Evolutionary conservation across 2,329 filamentous ascomycete species (phyloP).

Genomic region (Epicoccum sorghinum): DNA sequence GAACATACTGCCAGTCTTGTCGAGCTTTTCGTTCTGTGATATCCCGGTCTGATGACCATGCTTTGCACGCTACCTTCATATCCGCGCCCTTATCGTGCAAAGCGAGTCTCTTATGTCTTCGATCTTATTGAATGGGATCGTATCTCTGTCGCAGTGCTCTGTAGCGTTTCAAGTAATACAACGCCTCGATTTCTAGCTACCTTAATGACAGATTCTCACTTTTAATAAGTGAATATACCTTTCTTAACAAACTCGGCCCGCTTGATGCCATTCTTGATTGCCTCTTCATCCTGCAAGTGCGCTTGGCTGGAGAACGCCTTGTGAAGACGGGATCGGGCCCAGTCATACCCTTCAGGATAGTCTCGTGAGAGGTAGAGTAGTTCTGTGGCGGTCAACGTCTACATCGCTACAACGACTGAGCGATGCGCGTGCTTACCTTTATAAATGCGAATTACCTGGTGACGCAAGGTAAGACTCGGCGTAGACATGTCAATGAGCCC

Average conservation of each 20-base stretch:
- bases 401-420: not conserved
- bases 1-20: conserved; percentile 3
- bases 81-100: not conserved
- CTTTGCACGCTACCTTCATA: not conserved
- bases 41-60: conserved; percentile 17
- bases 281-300: conserved; percentile 70
- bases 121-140: conserved; percentile 45
- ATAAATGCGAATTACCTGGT: conserved; percentile 83
- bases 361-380: conserved; percentile 82
- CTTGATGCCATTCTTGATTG: conserved; percentile 77
- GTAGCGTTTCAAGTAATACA: conserved; percentile 89
- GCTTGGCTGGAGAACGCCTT: conserved; percentile 82
- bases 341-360: conserved; percentile 83
- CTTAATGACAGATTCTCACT: not conserved
- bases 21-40: conserved; percentile 8
- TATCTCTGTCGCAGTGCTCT: conserved; percentile 84
- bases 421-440: conserved; percentile 66
- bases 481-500: conserved; percentile 30
- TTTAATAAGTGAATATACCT: conserved; percentile 47
- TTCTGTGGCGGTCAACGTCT: conserved; percentile 58
- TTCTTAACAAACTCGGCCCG: conserved; percentile 90
- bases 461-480: conserved; percentile 66
- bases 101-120: not conserved
- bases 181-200: conserved; percentile 7
- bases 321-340: conserved; percentile 82